Evolutionary conservation across 2,329 filamentous ascomycete species (phyloP).

Genomic region (Aureobasidium mangrovei): DNA sequence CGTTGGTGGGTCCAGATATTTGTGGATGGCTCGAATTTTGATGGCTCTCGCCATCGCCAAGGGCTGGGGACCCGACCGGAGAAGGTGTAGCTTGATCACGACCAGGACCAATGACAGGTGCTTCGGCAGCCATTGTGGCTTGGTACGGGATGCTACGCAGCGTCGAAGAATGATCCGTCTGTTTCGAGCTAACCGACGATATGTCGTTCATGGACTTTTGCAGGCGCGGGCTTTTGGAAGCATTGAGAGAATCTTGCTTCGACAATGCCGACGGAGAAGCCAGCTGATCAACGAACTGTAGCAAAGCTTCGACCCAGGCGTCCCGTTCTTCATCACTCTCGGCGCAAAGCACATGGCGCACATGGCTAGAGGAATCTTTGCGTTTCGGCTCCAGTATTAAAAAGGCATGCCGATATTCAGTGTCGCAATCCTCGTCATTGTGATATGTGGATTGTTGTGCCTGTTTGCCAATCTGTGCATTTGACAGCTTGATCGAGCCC

Average conservation of each 20-base stretch:
- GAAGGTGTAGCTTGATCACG: conserved; percentile 26
- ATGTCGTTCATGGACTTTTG: conserved; percentile 32
- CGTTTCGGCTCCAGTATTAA: conserved; percentile 91
- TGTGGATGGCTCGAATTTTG: conserved; percentile 24
- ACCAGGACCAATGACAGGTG: conserved; percentile 43
- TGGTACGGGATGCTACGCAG: conserved; percentile 43
- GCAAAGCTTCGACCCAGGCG: conserved; percentile 80
- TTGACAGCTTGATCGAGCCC: conserved; percentile 84
- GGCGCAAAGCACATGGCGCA: conserved; percentile 89
- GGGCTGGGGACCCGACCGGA: conserved; percentile 28
- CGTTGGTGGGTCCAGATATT: conserved; percentile 81
- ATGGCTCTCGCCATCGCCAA: conserved; percentile 8
- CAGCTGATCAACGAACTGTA: conserved; percentile 77
- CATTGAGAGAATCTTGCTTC: conserved; percentile 22
- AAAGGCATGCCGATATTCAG: conserved; percentile 95
- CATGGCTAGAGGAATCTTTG: conserved; percentile 79
- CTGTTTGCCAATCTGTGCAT: conserved; percentile 91
- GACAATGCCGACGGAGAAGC: background rate
- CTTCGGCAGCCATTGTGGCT: conserved; percentile 48
- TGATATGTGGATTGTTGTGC: conserved; percentile 49
- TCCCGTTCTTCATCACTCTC: conserved; percentile 91
- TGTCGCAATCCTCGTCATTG: conserved; percentile 71
- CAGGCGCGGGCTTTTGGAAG: conserved; percentile 40
- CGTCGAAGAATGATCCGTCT: conserved; percentile 18
- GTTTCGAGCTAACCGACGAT: conserved; percentile 17